A percentile compares a stretch with the other conserved stretches of the same genome.
These are phyloP conservation scores for Sporothrix variecibatus DNA, from an alignment of 2,329 filamentous ascomycete genomes.

Conservation along the genomic window DNA sequence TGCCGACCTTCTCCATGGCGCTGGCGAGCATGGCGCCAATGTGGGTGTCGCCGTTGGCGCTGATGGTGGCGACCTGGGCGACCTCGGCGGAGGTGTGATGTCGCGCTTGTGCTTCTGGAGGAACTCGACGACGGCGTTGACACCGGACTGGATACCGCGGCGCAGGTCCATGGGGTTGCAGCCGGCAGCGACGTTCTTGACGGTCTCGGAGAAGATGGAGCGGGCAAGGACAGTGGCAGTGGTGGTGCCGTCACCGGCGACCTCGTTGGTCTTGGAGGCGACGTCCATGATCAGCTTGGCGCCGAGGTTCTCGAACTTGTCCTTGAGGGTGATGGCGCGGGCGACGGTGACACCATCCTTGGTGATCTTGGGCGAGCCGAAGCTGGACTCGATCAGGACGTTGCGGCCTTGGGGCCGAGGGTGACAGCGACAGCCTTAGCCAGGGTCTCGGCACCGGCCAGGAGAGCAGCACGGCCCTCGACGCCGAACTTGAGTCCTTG, in stretches of 20 bases:
- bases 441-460: conserved; percentile 94
- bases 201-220: conserved; percentile 98
- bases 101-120: conserved; percentile 95
- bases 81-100: conserved; percentile 98
- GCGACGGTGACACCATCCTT: conserved; percentile 94
- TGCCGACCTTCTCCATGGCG: conserved; percentile 99
- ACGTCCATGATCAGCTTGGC: conserved; percentile 96
- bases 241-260: conserved; percentile 97
- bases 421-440: conserved; percentile 95
- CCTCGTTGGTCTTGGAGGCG: conserved; percentile 98
- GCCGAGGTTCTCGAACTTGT: conserved; percentile 99
- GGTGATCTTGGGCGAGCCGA: conserved; percentile 98
- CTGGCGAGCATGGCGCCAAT: conserved; percentile 95
- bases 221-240: conserved; percentile 95
- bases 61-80: conserved; percentile 97
- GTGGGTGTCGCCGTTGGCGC: conserved; percentile 93
- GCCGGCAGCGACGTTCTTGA: conserved; percentile 98
- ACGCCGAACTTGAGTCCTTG: conserved; percentile 99
- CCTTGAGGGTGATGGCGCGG: conserved; percentile 87
- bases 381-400: conserved; percentile 97
- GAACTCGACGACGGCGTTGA: conserved; percentile 91
- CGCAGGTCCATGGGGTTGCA: conserved; percentile 99
- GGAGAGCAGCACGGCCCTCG: conserved; percentile 83
- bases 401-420: conserved; percentile 96
- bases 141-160: conserved; percentile 93